These are phyloP conservation scores for Neocallimastix lanati DNA, from an alignment of 192 early-diverging fungal species.

Conservation along the genomic window DNA sequence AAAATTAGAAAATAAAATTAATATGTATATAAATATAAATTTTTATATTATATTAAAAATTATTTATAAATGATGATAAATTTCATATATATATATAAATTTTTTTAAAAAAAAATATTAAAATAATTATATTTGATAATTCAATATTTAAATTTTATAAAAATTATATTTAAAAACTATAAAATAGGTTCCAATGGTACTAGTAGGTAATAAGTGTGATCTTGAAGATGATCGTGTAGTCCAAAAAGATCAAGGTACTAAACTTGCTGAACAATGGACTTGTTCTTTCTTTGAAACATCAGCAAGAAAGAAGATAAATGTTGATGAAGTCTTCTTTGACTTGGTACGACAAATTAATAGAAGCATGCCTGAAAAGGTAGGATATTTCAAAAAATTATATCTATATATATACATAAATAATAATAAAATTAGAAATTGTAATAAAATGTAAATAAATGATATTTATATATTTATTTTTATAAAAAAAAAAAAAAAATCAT, in stretches of 20 bases:
- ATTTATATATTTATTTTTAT: too few relatives aligned
- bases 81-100: too few relatives aligned
- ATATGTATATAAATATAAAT: too few relatives aligned
- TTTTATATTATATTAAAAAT: too few relatives aligned
- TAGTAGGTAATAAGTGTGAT: slow-evolving; percentile 46
- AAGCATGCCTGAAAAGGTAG: slow-evolving; percentile 51
- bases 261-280: slow-evolving; percentile 37
- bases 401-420: background rate
- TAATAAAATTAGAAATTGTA: background rate
- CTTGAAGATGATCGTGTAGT: slow-evolving; percentile 40
- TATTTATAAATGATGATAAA: too few relatives aligned
- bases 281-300: slow-evolving; percentile 73
- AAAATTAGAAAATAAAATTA: too few relatives aligned
- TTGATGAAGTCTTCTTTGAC: slow-evolving; percentile 84
- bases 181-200: slow-evolving; percentile 35
- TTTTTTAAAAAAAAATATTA: too few relatives aligned
- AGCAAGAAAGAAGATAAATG: slow-evolving; percentile 68
- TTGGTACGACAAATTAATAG: slow-evolving; percentile 76
- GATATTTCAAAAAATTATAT: background rate
- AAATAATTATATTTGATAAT: too few relatives aligned
- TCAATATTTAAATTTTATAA: background rate
- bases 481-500: too few relatives aligned
- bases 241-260: slow-evolving; percentile 41
- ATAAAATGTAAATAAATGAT: too few relatives aligned
- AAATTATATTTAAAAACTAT: background rate